Percentiles rank a stretch among this genome's conserved stretches.
phyloP scores from a whole-genome alignment of 1,284 basidiomycete genomes.

The Fomitopsis palustris region DNA sequence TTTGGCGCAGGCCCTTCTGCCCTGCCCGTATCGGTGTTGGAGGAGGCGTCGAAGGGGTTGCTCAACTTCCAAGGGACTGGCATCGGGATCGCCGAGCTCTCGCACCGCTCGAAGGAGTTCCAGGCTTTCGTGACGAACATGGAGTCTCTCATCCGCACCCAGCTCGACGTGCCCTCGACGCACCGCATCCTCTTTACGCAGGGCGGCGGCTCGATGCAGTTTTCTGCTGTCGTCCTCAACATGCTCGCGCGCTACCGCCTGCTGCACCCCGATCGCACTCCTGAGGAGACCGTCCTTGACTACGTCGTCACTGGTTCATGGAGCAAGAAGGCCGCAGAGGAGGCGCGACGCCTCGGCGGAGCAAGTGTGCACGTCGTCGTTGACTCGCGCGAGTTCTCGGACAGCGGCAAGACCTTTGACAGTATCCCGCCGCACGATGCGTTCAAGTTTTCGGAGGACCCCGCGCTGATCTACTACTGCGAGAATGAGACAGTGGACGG shows the following conservation, averaged over 20 bases:
- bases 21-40: constrained; percentile 78
- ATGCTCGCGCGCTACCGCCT: constrained; percentile 78
- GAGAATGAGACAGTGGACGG: constrained; percentile 99
- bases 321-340: constrained; percentile 83
- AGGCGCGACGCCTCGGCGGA: constrained; percentile 68
- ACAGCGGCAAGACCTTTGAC: constrained; percentile 73
- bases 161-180: constrained; percentile 79
- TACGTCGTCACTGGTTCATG: constrained; percentile 91
- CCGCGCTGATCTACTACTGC: constrained; percentile 97
- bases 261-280: constrained; percentile 52
- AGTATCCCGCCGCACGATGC: constrained; percentile 71
- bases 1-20: constrained; percentile 92
- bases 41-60: constrained; percentile 75
- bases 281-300: constrained; percentile 66
- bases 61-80: constrained; percentile 87
- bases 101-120: constrained; percentile 90
- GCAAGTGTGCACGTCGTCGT: constrained; percentile 65
- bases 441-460: constrained; percentile 77
- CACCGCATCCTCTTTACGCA: constrained; percentile 90
- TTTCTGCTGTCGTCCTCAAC: constrained; percentile 88
- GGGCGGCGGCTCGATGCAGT: constrained; percentile 88
- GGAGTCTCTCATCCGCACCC: constrained; percentile 66
- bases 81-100: constrained; percentile 92
- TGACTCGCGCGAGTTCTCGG: constrained; percentile 59
- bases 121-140: constrained; percentile 64